A percentile compares a stretch with the other conserved stretches of the same genome.
Conservation (phyloP, 2,329 filamentous ascomycete species). For the Cladobotryum mycophilum region DNA sequence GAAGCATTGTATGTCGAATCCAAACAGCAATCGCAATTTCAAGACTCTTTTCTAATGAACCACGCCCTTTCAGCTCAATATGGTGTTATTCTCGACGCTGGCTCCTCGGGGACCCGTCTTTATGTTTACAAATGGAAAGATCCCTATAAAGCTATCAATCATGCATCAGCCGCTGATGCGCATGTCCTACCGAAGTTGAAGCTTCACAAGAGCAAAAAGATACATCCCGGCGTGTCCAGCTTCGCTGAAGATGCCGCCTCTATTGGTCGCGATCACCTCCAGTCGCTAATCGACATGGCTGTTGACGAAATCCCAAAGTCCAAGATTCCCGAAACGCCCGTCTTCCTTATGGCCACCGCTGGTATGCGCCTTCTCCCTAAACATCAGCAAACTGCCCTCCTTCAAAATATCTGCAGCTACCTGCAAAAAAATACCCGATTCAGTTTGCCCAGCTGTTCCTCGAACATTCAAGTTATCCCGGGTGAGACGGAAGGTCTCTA, state of each 20-base stretch:
- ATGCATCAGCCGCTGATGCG: constrained; percentile 37
- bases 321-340: constrained; percentile 75
- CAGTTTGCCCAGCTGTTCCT: constrained; percentile 77
- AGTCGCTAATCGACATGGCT: constrained; percentile 74
- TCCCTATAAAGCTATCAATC: constrained; percentile 56
- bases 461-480: constrained; percentile 89
- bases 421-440: constrained; percentile 72
- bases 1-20: constrained; percentile 20
- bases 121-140: constrained; percentile 95
- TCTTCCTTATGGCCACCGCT: constrained; percentile 93
- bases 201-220: constrained; percentile 88
- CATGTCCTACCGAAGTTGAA: constrained; percentile 70
- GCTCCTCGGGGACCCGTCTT: constrained; percentile 91
- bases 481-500: constrained; percentile 95
- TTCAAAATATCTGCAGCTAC: constrained; percentile 77
- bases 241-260: constrained; percentile 71
- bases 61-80: constrained; percentile 51
- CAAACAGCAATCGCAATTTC: not conserved
- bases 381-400: constrained; percentile 62
- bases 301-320: constrained; percentile 68
- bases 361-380: constrained; percentile 84
- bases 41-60: not conserved
- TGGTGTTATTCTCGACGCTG: constrained; percentile 94
- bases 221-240: constrained; percentile 84
- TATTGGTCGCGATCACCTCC: constrained; percentile 76